Evolutionary conservation across 345 rosid genomes (phyloP).

Genomic region (Cardamine resedifolia): DNA sequence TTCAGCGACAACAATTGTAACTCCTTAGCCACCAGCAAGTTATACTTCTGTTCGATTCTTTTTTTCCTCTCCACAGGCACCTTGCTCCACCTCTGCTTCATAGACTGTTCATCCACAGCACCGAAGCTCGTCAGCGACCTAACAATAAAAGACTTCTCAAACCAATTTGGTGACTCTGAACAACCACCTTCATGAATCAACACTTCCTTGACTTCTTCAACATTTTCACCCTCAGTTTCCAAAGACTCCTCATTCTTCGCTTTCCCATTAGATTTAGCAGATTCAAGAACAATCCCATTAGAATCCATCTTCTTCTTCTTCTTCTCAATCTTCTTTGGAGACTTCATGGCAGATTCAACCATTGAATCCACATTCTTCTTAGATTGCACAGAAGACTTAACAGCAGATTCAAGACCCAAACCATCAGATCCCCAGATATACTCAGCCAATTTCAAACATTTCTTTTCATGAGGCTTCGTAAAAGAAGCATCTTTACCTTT

Average conservation of each 20-base stretch:
- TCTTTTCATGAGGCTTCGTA: not conserved
- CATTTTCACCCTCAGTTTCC: not conserved
- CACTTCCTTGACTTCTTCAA: not conserved
- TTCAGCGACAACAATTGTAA: not conserved
- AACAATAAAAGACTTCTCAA: constrained; percentile 9
- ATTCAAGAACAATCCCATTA: not conserved
- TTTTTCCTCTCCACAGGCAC: not conserved
- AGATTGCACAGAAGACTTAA: not conserved
- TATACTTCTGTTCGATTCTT: not conserved
- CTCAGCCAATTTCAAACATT: constrained; percentile 30
- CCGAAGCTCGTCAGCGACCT: not conserved
- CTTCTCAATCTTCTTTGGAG: not conserved
- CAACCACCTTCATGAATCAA: not conserved
- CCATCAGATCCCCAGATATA: constrained; percentile 38
- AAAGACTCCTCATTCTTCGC: not conserved
- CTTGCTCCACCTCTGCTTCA: constrained; percentile 12
- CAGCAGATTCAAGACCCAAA: not conserved
- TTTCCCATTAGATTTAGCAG: not conserved
- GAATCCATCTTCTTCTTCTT: constrained; percentile 19
- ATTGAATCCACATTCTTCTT: not conserved
- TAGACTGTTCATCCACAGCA: not conserved
- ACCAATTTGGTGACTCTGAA: not conserved
- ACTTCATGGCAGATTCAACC: not conserved
- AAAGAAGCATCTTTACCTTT: not conserved
- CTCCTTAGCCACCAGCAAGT: constrained; percentile 6